These are phyloP conservation scores for Cryptosporidium viatorum DNA, from an alignment of 169 alveolate genomes.

Conservation along the genomic window DNA sequence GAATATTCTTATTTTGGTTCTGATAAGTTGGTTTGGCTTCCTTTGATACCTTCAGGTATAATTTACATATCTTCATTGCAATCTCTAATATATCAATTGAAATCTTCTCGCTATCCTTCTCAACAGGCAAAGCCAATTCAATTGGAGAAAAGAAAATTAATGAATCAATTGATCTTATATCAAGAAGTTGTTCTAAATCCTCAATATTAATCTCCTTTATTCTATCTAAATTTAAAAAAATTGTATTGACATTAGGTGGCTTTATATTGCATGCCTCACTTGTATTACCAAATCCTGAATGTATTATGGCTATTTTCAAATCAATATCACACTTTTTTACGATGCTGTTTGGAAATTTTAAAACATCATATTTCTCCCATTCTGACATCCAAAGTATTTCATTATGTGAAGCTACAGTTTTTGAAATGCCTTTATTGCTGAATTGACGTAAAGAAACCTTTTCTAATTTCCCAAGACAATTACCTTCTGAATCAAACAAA, in stretches of 20 bases:
- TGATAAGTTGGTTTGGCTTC: neutral
- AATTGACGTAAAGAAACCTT: slow-evolving; percentile 19
- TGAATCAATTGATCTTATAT: neutral
- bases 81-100: slow-evolving; percentile 34
- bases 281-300: neutral
- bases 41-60: neutral
- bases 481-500: slow-evolving; percentile 45
- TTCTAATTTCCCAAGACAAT: slow-evolving; percentile 22
- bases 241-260: neutral
- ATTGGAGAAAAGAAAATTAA: slow-evolving; percentile 27
- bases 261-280: neutral
- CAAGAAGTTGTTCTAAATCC: neutral
- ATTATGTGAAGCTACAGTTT: neutral
- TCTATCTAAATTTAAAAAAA: slow-evolving; percentile 1
- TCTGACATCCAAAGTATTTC: slow-evolving; percentile 54
- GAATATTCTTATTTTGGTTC: neutral
- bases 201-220: neutral
- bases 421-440: neutral
- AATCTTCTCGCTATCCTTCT: neutral
- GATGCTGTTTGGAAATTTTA: neutral
- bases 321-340: neutral
- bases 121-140: neutral
- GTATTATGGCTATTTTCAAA: slow-evolving; percentile 3
- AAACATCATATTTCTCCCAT: neutral
- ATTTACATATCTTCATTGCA: slow-evolving; percentile 24